Base-by-base conservation (phyloP, 2,329 filamentous ascomycete species). In the Penicillium sp. region DNA sequence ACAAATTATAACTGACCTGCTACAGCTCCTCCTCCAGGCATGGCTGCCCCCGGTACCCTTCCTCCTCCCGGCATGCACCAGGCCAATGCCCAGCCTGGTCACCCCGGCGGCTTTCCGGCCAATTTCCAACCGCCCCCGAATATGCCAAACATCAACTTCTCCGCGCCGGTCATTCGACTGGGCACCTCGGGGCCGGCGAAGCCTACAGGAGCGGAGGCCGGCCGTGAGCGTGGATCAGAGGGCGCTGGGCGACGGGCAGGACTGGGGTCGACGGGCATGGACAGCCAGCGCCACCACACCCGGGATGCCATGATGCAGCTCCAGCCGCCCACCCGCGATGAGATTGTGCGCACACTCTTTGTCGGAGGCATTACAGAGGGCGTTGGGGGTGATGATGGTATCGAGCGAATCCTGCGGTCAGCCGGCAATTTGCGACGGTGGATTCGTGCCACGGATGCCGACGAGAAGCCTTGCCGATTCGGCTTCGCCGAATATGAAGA, bases 111-210 rank as follows among this genome's bases (percentile, higher is more conserved):
- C 64, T 84, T 95, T 57, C 89, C 89, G 54, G 77, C 84, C 51
- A 89, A 84, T 71, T 96, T 95, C 73, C 88, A 95, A 75, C 83
- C 89, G 42, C 91, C 92, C 8, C 78, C 88, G 44, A 95, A 93
- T 67, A 88, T 96, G 80, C 90, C 92, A 44, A 95, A 95, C 69
- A 95, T 98, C 77, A 96, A 98, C 76, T 95, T 97, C 77, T 95
- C 88, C 65, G 93, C 93, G 31, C 91, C 92, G 49, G 90, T 97
- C 52, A 97, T 98, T 66, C 88, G 93, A 47, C 81, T 98, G 40
- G 93, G 92, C 37, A 92, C 90, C 1, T 81, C 85, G 3, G 81
- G 75, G 18, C 71, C 83, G 2, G 72, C 80, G n/a, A 89, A 89
- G 64, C 76, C 84, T 24, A 64, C 71, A 31, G 73, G 72, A 43